phyloP scores from a whole-genome alignment of 2,329 filamentous ascomycete genomes.

The Cladorrhinum sp. region DNA sequence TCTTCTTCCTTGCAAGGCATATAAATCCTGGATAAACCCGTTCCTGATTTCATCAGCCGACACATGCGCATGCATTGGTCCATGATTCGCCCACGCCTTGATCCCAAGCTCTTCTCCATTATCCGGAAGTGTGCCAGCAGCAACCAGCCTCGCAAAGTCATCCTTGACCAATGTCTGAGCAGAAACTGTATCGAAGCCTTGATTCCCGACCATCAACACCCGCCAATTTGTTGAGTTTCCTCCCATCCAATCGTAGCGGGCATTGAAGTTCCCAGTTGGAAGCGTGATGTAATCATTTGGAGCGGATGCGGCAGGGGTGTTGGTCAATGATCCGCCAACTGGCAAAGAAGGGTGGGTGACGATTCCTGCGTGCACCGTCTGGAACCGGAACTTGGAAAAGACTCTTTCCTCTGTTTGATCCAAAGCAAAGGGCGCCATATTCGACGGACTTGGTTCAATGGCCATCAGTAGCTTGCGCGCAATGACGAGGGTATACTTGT shows the following conservation, averaged over 20 bases:
- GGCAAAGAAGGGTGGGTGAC: conserved; percentile 33
- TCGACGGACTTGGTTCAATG: conserved; percentile 34
- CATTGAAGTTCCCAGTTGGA: conserved; percentile 30
- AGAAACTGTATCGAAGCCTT: conserved; percentile 15
- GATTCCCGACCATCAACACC: conserved; percentile 29
- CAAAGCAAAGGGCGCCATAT: conserved; percentile 34
- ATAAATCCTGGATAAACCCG: conserved; percentile 37
- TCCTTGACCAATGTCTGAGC: conserved; percentile 29
- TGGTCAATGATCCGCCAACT: conserved; percentile 28
- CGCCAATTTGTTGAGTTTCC: conserved; percentile 30
- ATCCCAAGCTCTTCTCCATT: conserved; percentile 15
- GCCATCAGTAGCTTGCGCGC: conserved; percentile 37
- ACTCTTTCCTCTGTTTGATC: conserved; percentile 31
- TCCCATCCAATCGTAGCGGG: conserved; percentile 28
- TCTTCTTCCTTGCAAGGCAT: conserved; percentile 37
- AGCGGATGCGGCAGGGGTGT: conserved; percentile 29
- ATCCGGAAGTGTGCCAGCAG: conserved; percentile 22
- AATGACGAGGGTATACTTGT: conserved; percentile 29
- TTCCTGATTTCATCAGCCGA: conserved; percentile 29
- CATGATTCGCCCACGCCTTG: conserved; percentile 32
- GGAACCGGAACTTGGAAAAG: conserved; percentile 35
- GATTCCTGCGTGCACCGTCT: conserved; percentile 33
- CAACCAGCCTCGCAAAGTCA: conserved; percentile 27
- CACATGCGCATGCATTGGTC: conserved; percentile 34
- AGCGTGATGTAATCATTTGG: conserved; percentile 30